A percentile compares a stretch with the other conserved stretches of the same genome.
Evolutionary conservation across 345 rosid genomes (phyloP).

Genomic region (Ceriops decandra): DNA sequence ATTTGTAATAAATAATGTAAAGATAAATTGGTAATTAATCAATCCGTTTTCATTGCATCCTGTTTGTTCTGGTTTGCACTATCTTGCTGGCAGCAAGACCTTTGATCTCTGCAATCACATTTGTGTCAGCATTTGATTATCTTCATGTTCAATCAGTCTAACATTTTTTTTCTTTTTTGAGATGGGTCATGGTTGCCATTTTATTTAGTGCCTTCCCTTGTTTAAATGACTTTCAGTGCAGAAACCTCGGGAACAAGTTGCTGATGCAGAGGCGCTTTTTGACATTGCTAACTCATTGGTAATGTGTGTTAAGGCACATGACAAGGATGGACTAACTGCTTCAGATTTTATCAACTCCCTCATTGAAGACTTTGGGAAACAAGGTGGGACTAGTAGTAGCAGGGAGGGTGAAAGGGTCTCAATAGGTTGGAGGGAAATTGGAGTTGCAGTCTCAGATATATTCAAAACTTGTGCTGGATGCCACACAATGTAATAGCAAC

Average conservation of each 20-base stretch:
- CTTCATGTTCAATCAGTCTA: no score
- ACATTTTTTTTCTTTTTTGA: no score
- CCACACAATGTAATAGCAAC: slow-evolving; percentile 37
- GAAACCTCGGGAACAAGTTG: slow-evolving; percentile 43
- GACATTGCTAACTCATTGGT: slow-evolving; percentile 29
- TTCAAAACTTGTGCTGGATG: slow-evolving; percentile 29
- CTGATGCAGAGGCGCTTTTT: slow-evolving; percentile 44
- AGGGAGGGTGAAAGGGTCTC: slow-evolving; percentile 5
- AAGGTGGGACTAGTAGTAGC: slow-evolving; percentile 15
- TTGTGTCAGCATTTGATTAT: no score
- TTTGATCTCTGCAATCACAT: no score
- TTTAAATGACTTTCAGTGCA: slow-evolving; percentile 30
- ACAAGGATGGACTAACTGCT: slow-evolving; percentile 29
- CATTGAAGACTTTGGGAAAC: slow-evolving; percentile 21
- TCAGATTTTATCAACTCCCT: slow-evolving; percentile 31
- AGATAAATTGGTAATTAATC: no score
- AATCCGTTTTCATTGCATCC: no score
- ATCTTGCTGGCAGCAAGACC: no score
- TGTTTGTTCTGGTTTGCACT: no score
- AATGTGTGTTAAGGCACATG: slow-evolving; percentile 26
- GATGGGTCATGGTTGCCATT: no score
- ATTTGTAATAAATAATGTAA: no score
- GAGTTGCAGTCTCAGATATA: slow-evolving; percentile 22
- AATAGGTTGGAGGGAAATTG: slow-evolving; percentile 36
- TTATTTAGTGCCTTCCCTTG: background rate